Evolutionary conservation across 139 green algal genomes (phyloP).

Genomic region (Closterium sp.): DNA sequence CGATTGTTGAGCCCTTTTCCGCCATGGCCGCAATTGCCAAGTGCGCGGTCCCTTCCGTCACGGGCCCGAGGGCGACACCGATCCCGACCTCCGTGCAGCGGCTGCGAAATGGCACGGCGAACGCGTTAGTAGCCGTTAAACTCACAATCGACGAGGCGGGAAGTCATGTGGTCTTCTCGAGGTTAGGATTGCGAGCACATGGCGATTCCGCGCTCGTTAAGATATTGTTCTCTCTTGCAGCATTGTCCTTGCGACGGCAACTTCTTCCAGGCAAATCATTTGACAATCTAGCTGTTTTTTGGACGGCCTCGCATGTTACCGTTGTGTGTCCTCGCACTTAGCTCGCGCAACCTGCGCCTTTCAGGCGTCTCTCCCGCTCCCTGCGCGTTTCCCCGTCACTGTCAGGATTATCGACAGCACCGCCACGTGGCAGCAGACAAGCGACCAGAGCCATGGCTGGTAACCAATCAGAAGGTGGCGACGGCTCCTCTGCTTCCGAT

Average conservation of each 20-base stretch:
- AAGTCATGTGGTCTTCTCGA: neutral
- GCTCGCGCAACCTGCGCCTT: neutral
- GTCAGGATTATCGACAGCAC: neutral
- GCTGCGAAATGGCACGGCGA: neutral
- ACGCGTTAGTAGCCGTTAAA: neutral
- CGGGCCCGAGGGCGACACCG: neutral
- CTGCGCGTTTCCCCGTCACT: neutral
- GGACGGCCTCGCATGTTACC: too few species aligned
- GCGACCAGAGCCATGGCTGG: neutral
- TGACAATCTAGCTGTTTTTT: too few species aligned
- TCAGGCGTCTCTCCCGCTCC: neutral
- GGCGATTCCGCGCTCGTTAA: neutral
- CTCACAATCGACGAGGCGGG: conserved; percentile 30
- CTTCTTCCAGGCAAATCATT: too few species aligned
- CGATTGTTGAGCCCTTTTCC: neutral
- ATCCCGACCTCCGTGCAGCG: neutral
- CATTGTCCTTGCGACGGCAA: too few species aligned
- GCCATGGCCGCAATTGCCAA: neutral
- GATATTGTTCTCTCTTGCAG: too few species aligned
- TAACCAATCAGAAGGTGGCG: neutral
- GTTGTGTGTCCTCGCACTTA: neutral
- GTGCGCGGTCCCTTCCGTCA: neutral
- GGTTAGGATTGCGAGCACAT: neutral
- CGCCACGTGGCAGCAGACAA: neutral
- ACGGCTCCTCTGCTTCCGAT: neutral